These are phyloP conservation scores for Puccinia hordei DNA, from an alignment of 1,284 basidiomycete species.

Conservation along the genomic window DNA sequence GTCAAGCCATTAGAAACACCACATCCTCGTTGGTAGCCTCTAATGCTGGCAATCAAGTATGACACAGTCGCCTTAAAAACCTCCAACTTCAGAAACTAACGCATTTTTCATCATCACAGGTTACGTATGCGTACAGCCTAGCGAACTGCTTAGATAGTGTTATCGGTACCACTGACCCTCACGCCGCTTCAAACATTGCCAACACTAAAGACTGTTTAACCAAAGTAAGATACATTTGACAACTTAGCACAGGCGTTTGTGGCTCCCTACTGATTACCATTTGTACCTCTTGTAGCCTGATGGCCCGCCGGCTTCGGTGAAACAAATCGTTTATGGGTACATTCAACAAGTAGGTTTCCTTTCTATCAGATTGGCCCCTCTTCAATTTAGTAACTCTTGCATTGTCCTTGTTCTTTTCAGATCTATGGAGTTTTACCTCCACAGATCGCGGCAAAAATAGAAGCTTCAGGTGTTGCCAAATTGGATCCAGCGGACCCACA, in stretches of 20 bases:
- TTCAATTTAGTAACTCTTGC: background rate
- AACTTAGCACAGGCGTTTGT: background rate
- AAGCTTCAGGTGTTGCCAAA: constrained; percentile 31
- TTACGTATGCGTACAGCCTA: constrained; percentile 43
- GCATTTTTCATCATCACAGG: background rate
- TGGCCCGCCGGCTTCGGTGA: constrained; percentile 37
- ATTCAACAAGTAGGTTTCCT: constrained; percentile 39
- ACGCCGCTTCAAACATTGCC: constrained; percentile 34
- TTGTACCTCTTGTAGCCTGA: constrained; percentile 16
- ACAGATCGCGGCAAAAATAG: constrained; percentile 34
- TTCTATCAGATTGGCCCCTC: background rate
- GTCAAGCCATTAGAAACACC: constrained; percentile 20
- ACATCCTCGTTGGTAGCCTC: constrained; percentile 45
- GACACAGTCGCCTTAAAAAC: background rate
- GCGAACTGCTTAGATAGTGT: constrained; percentile 45
- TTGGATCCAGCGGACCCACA: constrained; percentile 35
- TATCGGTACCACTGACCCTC: constrained; percentile 33
- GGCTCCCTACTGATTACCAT: background rate
- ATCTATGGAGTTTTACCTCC: constrained; percentile 46
- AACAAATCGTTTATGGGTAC: constrained; percentile 49
- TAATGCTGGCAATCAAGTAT: constrained; percentile 47
- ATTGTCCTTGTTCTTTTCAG: background rate
- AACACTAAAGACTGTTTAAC: constrained; percentile 35
- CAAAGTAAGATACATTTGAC: background rate
- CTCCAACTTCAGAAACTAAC: background rate